Conservation (phyloP, 805 yeast species). For the Brettanomyces bruxellensis region DNA sequence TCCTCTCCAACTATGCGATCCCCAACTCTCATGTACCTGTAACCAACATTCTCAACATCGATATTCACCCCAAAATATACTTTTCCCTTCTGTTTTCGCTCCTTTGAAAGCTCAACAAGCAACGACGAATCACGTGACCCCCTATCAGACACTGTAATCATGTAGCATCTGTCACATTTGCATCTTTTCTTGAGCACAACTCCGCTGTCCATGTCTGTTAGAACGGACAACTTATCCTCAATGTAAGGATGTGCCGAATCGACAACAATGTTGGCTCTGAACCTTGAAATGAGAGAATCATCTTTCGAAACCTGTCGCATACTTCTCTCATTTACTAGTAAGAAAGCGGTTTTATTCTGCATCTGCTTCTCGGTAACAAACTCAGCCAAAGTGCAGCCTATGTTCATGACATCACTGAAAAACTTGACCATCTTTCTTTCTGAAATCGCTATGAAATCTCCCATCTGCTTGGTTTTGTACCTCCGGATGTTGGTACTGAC, state of each 20-base stretch:
- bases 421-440: slow-evolving; percentile 15
- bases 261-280: slow-evolving; percentile 32
- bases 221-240: slow-evolving; percentile 29
- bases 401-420: slow-evolving; percentile 21
- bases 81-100: slow-evolving; percentile 27
- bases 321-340: slow-evolving; percentile 26
- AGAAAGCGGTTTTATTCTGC: slow-evolving; percentile 31
- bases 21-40: slow-evolving; percentile 1
- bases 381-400: slow-evolving; percentile 28
- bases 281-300: slow-evolving; percentile 10
- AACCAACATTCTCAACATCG: slow-evolving; percentile 12
- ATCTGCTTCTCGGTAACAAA: slow-evolving; percentile 7
- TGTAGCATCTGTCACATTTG: slow-evolving; percentile 33
- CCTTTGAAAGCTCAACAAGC: slow-evolving; percentile 24
- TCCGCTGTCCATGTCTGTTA: slow-evolving; percentile 10
- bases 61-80: slow-evolving; percentile 30
- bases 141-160: slow-evolving; percentile 33
- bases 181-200: slow-evolving; percentile 15
- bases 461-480: slow-evolving; percentile 3
- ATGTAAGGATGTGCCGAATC: slow-evolving; percentile 21
- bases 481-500: slow-evolving; percentile 1
- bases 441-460: slow-evolving; percentile 9
- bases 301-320: slow-evolving; percentile 11
- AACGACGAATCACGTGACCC: slow-evolving; percentile 27
- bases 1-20: not conserved